Conservation (phyloP, 495 filamentous ascomycete species). For the Aspergillus biplanus region DNA sequence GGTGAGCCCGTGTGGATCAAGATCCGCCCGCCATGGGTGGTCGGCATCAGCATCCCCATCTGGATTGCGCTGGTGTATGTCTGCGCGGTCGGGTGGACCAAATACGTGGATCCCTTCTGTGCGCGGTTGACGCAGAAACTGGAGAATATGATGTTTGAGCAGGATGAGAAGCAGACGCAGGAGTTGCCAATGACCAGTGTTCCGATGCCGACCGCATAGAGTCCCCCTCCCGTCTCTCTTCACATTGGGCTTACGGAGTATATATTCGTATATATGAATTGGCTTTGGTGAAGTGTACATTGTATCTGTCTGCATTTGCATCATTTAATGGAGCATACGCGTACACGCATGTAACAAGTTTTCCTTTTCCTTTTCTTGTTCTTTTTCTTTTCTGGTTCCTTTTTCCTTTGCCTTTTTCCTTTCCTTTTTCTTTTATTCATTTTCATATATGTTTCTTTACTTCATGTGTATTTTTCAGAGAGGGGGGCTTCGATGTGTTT, state of each 20-base stretch:
- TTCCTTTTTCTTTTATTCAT: neutral
- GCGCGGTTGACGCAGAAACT: slow-evolving; percentile 61
- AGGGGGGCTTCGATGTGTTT: too few species aligned
- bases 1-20: slow-evolving; percentile 45
- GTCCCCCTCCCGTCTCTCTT: neutral
- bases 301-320: neutral
- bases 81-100: slow-evolving; percentile 64
- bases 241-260: neutral
- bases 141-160: slow-evolving; percentile 56
- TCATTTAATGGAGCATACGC: neutral
- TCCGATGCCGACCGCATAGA: slow-evolving; percentile 2
- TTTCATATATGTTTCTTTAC: neutral
- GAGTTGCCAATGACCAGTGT: slow-evolving; percentile 1
- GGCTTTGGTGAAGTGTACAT: neutral
- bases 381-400: neutral
- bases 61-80: slow-evolving; percentile 64
- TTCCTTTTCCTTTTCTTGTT: neutral
- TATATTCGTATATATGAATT: slow-evolving; percentile 3
- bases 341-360: neutral
- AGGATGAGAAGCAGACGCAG: slow-evolving; percentile 47
- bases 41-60: slow-evolving; percentile 52
- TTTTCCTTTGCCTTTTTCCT: neutral
- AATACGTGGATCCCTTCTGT: slow-evolving; percentile 67
- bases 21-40: slow-evolving; percentile 44
- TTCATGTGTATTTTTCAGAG: neutral